Base-by-base conservation (phyloP, 257 asterid genomes). In the Capsicum baccatum region DNA sequence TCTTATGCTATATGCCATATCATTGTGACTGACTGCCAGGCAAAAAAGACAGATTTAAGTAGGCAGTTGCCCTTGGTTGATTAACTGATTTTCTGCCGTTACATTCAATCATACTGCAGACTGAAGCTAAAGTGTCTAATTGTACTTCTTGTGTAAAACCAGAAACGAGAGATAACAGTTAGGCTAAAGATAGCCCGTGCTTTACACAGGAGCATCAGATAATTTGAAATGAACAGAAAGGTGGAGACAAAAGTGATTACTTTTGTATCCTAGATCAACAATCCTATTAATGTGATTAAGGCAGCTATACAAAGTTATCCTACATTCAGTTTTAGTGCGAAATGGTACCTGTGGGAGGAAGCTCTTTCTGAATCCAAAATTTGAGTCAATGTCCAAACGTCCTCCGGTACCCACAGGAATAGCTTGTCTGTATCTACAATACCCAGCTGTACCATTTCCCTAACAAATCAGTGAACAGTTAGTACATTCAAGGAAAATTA, bases 341-440 rank as follows among this genome's bases (percentile, higher is more conserved):
- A 74, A 74, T 74, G 62, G 8, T 85, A 95, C 99, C 95, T 91
- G 98, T 37, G 99, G 99, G 60, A 95, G 94, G 84, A 93, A 91
- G 86, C 94, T 88, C 86, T 90, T 94, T 74, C 96, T 83, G 26
- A 91, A 85, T 80, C 99, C 99, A 83, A 8, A 93, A 85, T 93
- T 94, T 8, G 98, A 81, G 83, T 94, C 96, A 42, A 87, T 84
- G 39, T 92, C 97, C 84, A 96, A 87, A 83, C 88, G 89, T 84
- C 99, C 99, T 56, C 94, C 91, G 42, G 59, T 85, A 19, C 97
- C 98, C 3, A 94, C 90, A 2, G 97, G 97, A 82, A 96, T 94
- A 33, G 94, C 95, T 83, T 93, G 99, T 73, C 98, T 90, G 59
- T 94, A 96, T 87, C 99, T 89, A 83, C 98, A 94, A 83, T 94